A percentile compares a stretch with the other conserved stretches of the same genome.
Evolutionary conservation across 441 rosid species (phyloP).

Genomic region (Populus hybrid): DNA sequence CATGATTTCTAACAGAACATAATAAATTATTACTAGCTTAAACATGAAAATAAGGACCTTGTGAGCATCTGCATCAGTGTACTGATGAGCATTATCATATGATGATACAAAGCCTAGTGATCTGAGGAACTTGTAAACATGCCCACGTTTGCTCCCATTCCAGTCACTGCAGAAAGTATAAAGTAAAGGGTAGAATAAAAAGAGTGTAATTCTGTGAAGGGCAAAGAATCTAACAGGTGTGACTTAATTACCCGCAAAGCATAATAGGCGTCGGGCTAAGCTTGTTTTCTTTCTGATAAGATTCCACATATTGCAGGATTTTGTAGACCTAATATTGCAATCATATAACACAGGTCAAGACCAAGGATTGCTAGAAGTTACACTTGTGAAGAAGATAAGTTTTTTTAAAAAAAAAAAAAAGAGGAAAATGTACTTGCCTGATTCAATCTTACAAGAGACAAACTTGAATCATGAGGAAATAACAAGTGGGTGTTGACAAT

Average conservation of each 20-base stretch:
- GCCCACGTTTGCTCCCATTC: constrained; percentile 91
- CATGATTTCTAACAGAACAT: not conserved
- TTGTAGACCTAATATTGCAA: constrained; percentile 55
- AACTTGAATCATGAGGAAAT: constrained; percentile 81
- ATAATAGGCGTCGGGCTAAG: constrained; percentile 68
- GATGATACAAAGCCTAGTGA: constrained; percentile 86
- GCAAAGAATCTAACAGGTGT: not conserved
- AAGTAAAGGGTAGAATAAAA: not conserved
- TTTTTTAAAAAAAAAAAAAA: no score
- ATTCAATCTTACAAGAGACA: constrained; percentile 63
- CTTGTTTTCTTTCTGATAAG: constrained; percentile 70
- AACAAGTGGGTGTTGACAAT: constrained; percentile 87
- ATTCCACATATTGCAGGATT: constrained; percentile 73
- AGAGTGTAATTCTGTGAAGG: constrained; percentile 1
- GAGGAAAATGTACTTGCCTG: constrained; percentile 38
- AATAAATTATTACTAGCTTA: not conserved
- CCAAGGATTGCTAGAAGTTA: not conserved
- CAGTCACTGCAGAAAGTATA: constrained; percentile 52
- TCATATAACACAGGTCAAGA: not conserved
- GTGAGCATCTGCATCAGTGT: constrained; percentile 84
- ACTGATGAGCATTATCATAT: constrained; percentile 82
- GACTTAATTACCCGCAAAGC: constrained; percentile 69
- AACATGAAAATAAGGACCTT: constrained; percentile 47
- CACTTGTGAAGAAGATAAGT: not conserved
- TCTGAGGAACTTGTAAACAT: constrained; percentile 82